These are phyloP conservation scores for Candida boidinii DNA, from an alignment of 805 yeast genomes.

Conservation along the genomic window DNA sequence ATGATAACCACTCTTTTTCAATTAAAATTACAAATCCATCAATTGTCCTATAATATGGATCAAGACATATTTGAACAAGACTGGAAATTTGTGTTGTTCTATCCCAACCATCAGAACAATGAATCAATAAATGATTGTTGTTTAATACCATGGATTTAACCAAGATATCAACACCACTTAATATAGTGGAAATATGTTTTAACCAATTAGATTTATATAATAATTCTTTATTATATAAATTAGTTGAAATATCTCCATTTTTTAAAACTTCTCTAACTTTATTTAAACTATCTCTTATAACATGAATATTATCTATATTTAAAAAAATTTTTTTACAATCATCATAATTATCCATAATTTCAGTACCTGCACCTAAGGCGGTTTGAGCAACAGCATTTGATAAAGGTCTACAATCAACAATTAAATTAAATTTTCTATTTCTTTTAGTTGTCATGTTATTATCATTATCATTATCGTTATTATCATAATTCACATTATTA, in stretches of 20 bases:
- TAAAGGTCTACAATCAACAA: conserved; percentile 87
- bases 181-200: conserved; percentile 54
- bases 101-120: conserved; percentile 99
- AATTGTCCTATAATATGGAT: conserved; percentile 81
- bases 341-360: conserved; percentile 79
- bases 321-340: conserved; percentile 65
- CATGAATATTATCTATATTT: conserved; percentile 93
- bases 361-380: conserved; percentile 98
- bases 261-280: conserved; percentile 54
- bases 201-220: conserved; percentile 74
- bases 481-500: no score
- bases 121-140: conserved; percentile 75
- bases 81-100: conserved; percentile 87
- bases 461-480: no score
- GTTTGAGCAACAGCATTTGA: conserved; percentile 96
- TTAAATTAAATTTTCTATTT: no score
- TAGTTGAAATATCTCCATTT: conserved; percentile 54
- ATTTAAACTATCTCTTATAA: conserved; percentile 77
- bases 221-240: conserved; percentile 39
- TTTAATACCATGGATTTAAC: conserved; percentile 77
- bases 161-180: conserved; percentile 70
- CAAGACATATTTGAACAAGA: conserved; percentile 76
- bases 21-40: conserved; percentile 80
- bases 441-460: no score
- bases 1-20: conserved; percentile 93